phyloP scores from a whole-genome alignment of 441 rosid species.

The Cnidoscolus chayamansa region DNA sequence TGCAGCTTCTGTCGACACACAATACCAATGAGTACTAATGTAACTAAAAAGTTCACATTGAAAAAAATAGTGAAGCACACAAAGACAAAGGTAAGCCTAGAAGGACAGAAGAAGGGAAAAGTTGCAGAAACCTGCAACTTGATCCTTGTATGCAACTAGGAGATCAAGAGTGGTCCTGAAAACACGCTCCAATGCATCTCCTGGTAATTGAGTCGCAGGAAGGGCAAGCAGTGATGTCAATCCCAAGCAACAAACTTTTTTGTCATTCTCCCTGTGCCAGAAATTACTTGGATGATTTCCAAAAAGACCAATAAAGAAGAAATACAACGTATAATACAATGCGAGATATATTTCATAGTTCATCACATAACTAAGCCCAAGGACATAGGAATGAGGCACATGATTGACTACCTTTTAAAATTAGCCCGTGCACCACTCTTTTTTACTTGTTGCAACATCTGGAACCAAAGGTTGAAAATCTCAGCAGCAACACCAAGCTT shows the following conservation, averaged over 20 bases:
- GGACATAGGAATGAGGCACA: background rate
- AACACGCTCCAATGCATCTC: conserved; percentile 76
- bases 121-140: conserved; percentile 71
- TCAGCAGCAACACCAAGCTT: conserved; percentile 71
- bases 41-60: background rate
- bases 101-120: background rate
- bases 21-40: background rate
- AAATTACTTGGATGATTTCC: conserved; percentile 14
- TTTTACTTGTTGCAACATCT: conserved; percentile 85
- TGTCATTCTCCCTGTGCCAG: conserved; percentile 76
- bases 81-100: background rate
- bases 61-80: background rate
- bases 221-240: conserved; percentile 78
- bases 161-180: conserved; percentile 87
- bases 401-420: conserved; percentile 67
- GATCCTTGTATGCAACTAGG: conserved; percentile 85
- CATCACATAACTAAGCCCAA: background rate
- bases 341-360: background rate
- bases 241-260: conserved; percentile 97
- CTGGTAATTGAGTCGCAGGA: conserved; percentile 72
- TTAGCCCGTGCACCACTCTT: conserved; percentile 69
- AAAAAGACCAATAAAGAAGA: background rate
- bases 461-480: conserved; percentile 81
- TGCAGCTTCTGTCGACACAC: conserved; percentile 57
- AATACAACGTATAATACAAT: background rate